Evolutionary conservation across 495 filamentous ascomycete genomes (phyloP).

Genomic region (Lepraria neglecta): DNA sequence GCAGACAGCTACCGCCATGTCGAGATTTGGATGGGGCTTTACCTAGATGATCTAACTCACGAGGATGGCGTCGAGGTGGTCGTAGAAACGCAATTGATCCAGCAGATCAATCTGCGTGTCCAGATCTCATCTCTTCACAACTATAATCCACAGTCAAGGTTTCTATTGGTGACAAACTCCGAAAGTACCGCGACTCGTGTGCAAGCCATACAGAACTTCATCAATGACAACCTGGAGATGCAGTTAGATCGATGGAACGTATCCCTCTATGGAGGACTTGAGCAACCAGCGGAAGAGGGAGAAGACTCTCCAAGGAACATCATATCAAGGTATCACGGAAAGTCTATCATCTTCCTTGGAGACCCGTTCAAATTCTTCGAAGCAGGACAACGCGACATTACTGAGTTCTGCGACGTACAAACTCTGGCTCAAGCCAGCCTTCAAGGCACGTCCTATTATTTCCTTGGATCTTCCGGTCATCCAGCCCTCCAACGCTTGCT

Average conservation of each 20-base stretch:
- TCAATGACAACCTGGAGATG: constrained; percentile 3
- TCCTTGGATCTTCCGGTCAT: neutral
- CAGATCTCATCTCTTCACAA: constrained; percentile 7
- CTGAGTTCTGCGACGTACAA: neutral
- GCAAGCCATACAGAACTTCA: neutral
- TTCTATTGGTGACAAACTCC: neutral
- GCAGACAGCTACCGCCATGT: neutral
- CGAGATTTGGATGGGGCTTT: neutral
- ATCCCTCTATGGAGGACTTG: neutral
- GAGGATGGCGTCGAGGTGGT: neutral
- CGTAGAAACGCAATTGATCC: neutral
- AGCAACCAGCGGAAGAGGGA: neutral
- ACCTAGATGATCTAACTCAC: neutral
- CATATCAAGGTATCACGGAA: constrained; percentile 3
- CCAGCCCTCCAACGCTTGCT: neutral
- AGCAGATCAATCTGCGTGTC: constrained; percentile 2
- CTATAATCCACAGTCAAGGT: constrained; percentile 4
- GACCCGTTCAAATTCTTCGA: constrained; percentile 1
- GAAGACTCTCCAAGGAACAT: neutral
- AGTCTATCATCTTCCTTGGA: constrained; percentile 2
- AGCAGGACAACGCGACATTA: neutral
- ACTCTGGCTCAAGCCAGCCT: neutral
- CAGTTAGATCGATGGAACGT: neutral
- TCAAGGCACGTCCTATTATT: neutral
- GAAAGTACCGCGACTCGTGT: neutral